Evolutionary conservation across 1,139 yeast species (phyloP), one percentile per base, ranked within the genome.

Genomic region (Hanseniaspora sp.): DNA sequence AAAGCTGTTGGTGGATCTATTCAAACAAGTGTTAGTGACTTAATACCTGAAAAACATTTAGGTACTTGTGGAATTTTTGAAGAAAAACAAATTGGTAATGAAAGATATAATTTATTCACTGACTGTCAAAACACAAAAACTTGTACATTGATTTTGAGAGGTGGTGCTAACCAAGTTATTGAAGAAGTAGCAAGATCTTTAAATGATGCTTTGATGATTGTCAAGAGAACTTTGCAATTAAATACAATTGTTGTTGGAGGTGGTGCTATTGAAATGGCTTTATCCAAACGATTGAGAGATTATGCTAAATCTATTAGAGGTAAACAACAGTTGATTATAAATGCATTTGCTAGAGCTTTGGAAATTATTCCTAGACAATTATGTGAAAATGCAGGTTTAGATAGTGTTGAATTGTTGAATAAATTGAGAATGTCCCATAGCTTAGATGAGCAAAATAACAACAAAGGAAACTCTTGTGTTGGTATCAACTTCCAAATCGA

Each of bases 201-300:
- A 61, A 98, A 92, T 66, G 99, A 92, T 71, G 98, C 98, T 53
- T 88, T 92, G 53, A 92, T 92, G 98, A 88, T 94, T 69, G 97
- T 92, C 51, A 90, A 90, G 72, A 79, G 98, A 64, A 95, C 97
- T 1, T 82, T 92, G 48, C 83, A 85, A 65, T 92, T 88, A 67
- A 84, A 80, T 64, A 74, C 79, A 38, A 82, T 94, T 60, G 98
- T 92, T 58, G 97, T 96, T 15, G 99, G 99, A 57, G 99, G 99
- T 60, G 99, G 99, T 59, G 99, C 99, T 47, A 85, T 90, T 60
- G 98, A 92, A 69, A 94, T 92, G 98, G 97, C 92, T 67, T 67
- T 94, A 51, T 88, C 97, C 44, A 86, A 82, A 67, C 80, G 84
- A 67, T 76, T 94, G 62, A 79, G 98, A 64, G 96, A 87, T 62